A percentile compares a stretch with the other conserved stretches of the same genome.
Conservation (phyloP, 1,139 yeast genomes). For the Yamadazyma mexicana region DNA sequence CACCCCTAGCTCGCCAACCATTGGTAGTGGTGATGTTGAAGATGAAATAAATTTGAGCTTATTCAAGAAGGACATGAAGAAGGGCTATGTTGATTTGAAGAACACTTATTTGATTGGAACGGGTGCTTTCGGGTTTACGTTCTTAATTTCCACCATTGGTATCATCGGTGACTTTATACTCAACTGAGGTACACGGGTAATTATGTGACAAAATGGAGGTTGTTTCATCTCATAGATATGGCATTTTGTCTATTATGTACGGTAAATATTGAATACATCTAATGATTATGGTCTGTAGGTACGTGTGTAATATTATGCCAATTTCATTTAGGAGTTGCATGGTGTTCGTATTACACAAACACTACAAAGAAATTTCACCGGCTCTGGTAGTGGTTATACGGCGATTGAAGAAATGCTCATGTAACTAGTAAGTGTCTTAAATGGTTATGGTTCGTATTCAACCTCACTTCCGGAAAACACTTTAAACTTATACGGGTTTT, state of each 20-base stretch:
- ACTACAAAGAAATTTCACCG: no score
- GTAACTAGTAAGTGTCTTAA: no score
- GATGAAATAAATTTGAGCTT: conserved; percentile 44
- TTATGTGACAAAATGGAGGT: background rate
- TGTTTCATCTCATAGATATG: background rate
- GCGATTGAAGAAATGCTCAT: no score
- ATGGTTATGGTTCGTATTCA: no score
- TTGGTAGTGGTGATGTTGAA: conserved; percentile 25
- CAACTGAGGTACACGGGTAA: background rate
- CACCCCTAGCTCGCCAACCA: conserved; percentile 32
- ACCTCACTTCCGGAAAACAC: no score
- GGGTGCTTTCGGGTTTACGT: conserved; percentile 42
- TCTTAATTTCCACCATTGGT: conserved; percentile 46
- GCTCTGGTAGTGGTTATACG: no score
- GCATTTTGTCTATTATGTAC: background rate
- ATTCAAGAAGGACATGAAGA: conserved; percentile 38
- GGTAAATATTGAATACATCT: background rate
- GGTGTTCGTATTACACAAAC: no score
- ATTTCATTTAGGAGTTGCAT: no score
- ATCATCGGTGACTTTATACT: conserved; percentile 44
- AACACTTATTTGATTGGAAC: conserved; percentile 35
- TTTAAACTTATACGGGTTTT: no score
- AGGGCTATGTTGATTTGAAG: conserved; percentile 31
- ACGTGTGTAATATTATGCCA: no score
- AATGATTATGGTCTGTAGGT: background rate